These are phyloP conservation scores for Staphylotrichum longicolle DNA, from an alignment of 495 filamentous ascomycete species.

Conservation along the genomic window DNA sequence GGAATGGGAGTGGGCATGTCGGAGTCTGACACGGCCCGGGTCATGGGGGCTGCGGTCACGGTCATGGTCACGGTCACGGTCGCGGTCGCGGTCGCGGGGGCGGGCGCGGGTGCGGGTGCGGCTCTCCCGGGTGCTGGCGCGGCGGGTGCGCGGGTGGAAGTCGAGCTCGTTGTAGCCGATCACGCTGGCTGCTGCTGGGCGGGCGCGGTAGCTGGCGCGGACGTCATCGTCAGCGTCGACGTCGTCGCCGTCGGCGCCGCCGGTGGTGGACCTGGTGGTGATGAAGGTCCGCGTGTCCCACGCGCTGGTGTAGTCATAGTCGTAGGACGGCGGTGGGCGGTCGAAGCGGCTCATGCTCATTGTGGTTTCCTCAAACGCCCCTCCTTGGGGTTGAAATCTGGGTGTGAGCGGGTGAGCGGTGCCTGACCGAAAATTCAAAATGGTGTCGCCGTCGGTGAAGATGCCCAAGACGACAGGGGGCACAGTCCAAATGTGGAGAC, in stretches of 20 bases:
- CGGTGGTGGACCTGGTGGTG: too few species aligned
- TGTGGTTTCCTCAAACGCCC: background rate
- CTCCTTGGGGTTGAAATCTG: too few species aligned
- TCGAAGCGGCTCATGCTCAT: constrained; percentile 20
- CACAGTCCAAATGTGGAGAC: constrained; percentile 1
- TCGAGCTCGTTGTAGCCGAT: constrained; percentile 16
- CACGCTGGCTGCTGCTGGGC: constrained; percentile 17
- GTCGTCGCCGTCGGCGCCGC: constrained; percentile 1
- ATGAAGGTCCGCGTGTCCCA: constrained; percentile 6
- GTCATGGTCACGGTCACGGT: constrained; percentile 1
- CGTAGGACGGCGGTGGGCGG: constrained; percentile 8
- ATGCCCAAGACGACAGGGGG: constrained; percentile 1
- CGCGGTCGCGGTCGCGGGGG: background rate
- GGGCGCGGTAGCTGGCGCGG: background rate
- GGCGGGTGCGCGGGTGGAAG: constrained; percentile 4
- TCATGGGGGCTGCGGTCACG: background rate
- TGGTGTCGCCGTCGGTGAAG: background rate
- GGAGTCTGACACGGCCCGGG: background rate
- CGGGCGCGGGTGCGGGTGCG: too few species aligned
- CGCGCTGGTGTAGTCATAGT: constrained; percentile 14
- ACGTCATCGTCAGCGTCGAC: constrained; percentile 5
- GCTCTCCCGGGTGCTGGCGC: constrained; percentile 1
- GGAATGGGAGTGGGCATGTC: background rate
- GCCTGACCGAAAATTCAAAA: background rate
- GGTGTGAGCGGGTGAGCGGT: background rate